Conservation (phyloP, 2,329 filamentous ascomycete species). For the Aspergillus amoenus region DNA sequence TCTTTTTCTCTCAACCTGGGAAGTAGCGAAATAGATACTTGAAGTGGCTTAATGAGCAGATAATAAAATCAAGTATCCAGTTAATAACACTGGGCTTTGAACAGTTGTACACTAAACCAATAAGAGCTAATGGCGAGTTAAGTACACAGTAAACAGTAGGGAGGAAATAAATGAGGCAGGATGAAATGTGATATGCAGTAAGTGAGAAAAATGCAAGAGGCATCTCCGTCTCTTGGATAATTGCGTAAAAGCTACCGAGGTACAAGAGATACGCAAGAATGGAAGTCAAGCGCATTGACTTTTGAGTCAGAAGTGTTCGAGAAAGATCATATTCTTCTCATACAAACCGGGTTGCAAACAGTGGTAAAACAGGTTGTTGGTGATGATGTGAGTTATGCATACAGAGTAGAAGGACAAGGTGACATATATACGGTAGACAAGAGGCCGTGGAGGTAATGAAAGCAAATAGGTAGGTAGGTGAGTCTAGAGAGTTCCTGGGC, state of each 20-base stretch:
- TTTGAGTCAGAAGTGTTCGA: no score
- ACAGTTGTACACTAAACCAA: neutral
- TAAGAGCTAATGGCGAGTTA: neutral
- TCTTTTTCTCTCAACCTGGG: neutral
- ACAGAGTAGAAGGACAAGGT: neutral
- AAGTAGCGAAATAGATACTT: no score
- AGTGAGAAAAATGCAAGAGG: neutral
- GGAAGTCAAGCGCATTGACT: neutral
- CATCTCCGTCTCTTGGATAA: neutral
- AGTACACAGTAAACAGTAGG: neutral
- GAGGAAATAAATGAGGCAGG: neutral
- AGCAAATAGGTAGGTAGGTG: neutral
- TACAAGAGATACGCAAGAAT: neutral
- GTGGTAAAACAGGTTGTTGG: neutral
- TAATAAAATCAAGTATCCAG: no score
- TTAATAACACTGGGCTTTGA: neutral
- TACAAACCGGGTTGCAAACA: no score
- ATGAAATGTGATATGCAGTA: neutral
- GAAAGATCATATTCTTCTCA: no score
- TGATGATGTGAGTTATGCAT: neutral
- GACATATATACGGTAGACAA: constrained; percentile 1
- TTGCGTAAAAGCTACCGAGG: neutral
- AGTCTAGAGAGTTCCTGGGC: neutral
- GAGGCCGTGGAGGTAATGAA: neutral
- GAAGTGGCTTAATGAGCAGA: no score